Evolutionary conservation across 768 basidiomycete genomes (phyloP), one percentile per base, ranked within the genome.

Genomic region (Xerocomellus dryophilus): DNA sequence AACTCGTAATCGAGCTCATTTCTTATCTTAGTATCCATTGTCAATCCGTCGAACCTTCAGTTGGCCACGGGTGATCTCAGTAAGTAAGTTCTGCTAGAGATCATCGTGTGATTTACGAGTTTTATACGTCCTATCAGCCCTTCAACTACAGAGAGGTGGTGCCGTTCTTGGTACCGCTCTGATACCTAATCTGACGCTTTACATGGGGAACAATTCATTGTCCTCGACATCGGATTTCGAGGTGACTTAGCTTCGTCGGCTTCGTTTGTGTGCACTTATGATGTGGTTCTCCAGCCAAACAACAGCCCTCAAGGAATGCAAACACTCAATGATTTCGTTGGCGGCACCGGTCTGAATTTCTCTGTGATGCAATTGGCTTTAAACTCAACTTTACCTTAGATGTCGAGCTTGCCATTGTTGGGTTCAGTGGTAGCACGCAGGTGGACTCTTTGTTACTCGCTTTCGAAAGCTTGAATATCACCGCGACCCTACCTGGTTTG

Each of bases 271-370:
- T 29, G 18, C 29, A 38, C 50, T 25, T 34, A 46, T 43, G 43
- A 57, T 61, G 14, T 35, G 31, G 9, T 43, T 53, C 23, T 60
- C 23, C 53, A 86, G 81, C 78, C 87, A 8, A 88, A 88, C 64
- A 72, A 72, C 29, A 84, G 73, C 52, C 78, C 81, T 0, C 74
- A 83, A 64, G 86, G 85, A 29, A 67, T 74, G 44, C 74, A 84
- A 58, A 87, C 86, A 1, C 73, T 90, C 31, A 78, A 82, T 50
- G 80, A 88, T 35, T 90, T 89, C 61, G 79, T 88, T 41, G 78
- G 81, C 14, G 78, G 81, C 46, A 80, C 76, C 60, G 81, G 84
- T 81, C 50, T 35, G 68, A 31, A 11, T 2, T 48, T 53, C 15
- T 43, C 21, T 29, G 1, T 5, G 9, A 11, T 4, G n/a, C 17